Evolutionary conservation across 495 filamentous ascomycete species (phyloP).

Genomic region (Neurospora tetrasperma): DNA sequence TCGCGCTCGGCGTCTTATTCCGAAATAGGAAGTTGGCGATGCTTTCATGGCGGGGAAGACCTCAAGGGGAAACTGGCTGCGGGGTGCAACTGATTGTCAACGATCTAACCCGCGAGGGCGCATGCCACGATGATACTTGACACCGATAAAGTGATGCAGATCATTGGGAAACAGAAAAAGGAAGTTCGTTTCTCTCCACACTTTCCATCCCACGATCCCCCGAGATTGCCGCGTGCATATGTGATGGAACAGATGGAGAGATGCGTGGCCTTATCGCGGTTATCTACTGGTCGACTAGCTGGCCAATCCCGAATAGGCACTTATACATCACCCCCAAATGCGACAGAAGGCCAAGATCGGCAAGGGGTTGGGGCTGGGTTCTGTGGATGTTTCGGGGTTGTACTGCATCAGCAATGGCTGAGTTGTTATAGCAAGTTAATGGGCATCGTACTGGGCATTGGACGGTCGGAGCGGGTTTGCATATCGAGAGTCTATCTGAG

Average conservation of each 20-base stretch:
- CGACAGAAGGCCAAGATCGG: not conserved
- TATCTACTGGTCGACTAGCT: not conserved
- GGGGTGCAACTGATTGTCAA: constrained; percentile 5
- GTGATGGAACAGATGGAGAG: not conserved
- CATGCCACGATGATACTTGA: not conserved
- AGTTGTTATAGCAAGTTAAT: not conserved
- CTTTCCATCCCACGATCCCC: not conserved
- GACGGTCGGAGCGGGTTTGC: not conserved
- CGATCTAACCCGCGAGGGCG: not conserved
- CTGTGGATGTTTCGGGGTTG: not conserved
- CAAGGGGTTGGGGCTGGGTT: not conserved
- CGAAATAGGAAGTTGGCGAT: constrained; percentile 4
- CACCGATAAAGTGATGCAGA: not conserved
- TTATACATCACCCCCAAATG: not conserved
- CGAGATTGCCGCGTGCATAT: not conserved
- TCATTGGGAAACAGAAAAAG: not conserved
- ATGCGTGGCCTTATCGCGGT: constrained; percentile 12
- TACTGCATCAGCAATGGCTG: constrained; percentile 12
- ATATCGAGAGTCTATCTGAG: not conserved
- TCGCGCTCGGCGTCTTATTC: not conserved
- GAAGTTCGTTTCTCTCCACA: not conserved
- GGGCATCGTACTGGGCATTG: not conserved
- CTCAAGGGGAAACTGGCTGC: constrained; percentile 3
- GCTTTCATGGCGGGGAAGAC: not conserved
- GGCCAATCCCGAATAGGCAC: not conserved